phyloP scores from a whole-genome alignment of 345 rosid genomes.

The Rhodamnia rubescens region DNA sequence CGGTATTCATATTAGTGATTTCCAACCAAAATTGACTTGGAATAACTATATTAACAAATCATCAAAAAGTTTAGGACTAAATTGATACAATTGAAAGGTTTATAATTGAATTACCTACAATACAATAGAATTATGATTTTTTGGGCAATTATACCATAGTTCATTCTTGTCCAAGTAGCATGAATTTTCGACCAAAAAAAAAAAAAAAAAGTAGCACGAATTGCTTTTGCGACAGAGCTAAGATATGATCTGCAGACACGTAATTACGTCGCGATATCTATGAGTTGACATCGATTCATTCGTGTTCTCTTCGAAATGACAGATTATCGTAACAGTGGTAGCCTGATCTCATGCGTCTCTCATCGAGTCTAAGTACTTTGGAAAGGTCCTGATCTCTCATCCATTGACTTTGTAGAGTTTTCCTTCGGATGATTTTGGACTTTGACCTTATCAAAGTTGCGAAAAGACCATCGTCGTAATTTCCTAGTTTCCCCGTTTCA shows the following conservation, averaged over 20 bases:
- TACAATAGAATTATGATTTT: background rate
- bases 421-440: background rate
- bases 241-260: background rate
- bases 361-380: background rate
- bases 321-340: background rate
- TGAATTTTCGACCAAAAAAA: background rate
- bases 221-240: background rate
- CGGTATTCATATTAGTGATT: accelerated
- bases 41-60: background rate
- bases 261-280: background rate
- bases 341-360: background rate
- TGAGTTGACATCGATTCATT: background rate
- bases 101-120: accelerated
- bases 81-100: background rate
- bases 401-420: background rate
- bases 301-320: background rate
- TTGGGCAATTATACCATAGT: accelerated
- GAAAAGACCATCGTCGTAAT: background rate
- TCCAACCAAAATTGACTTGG: accelerated
- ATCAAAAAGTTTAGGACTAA: accelerated
- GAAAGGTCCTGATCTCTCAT: background rate
- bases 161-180: background rate
- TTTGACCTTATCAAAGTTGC: background rate
- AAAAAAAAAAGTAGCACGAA: background rate
- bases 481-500: background rate